Base-by-base conservation (phyloP, 2,329 filamentous ascomycete genomes). In the Cordyceps cicadae region DNA sequence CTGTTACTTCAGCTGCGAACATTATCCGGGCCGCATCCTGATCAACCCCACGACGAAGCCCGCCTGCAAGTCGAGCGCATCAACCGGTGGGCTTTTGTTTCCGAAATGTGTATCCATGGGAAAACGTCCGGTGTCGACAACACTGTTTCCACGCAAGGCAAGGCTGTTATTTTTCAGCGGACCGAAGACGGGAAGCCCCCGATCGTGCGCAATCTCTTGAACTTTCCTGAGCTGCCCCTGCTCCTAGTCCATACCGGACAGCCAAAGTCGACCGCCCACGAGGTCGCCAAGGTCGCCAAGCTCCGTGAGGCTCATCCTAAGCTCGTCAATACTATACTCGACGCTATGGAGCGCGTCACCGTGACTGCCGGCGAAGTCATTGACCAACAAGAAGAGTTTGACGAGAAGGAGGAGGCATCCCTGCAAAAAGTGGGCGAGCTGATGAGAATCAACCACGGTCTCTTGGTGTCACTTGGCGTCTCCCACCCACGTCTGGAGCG, bases 101-200 rank as follows among this genome's bases (percentile, higher is more conserved):
- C 89, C 26, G 94, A 99, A 73, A 89, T 97, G 85, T 94, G 92
- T 75, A 97, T 97, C 64, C 94, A 99, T 71, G 94, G 93, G 43
- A 97, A 96, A 70, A 94, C 94, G 0, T 96, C 91, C 0, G 94
- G 94, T 0, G 90, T 99, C 49, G 94, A 99, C 75, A 99, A 99
- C 74, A 99, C 94, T 3, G 93, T 99, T 32, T 83, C 93, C 14
- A 89, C 92, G 14, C 90, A 95, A 68, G 94, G 94, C 61, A 97
- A 96, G 75, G 94, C 92, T 0, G 92, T 99, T 1, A 79, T 97
- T 3, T 99, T 96, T 76, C 88, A 93, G 69, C 83, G 92, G 57
- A 82, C 79, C 55, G 88, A 95, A 70, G 90, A 92, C 72, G 79
- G 79, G 62, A 87, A 88, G 70, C 90, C 92, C 3, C 91, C 93